A percentile compares a stretch with the other conserved stretches of the same genome.
Conservation (phyloP, 352 stramenopile genomes). For the Peronospora destructor region DNA sequence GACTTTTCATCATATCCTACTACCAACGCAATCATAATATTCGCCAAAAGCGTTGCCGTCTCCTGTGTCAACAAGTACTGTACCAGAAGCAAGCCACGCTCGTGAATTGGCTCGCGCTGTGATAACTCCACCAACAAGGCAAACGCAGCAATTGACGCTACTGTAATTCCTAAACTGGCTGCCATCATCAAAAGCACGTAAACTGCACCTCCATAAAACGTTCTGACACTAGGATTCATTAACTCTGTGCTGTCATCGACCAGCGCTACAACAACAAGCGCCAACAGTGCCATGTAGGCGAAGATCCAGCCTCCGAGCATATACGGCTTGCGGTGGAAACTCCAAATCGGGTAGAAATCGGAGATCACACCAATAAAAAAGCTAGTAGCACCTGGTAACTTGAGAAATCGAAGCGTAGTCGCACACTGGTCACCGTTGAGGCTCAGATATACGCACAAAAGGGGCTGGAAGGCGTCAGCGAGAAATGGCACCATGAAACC, state of each 20-base stretch:
- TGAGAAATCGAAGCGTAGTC: slow-evolving; percentile 46
- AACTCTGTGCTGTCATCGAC: slow-evolving; percentile 40
- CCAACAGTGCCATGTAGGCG: slow-evolving; percentile 64
- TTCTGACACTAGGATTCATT: slow-evolving; percentile 35
- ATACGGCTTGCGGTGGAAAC: slow-evolving; percentile 71
- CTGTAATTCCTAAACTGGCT: slow-evolving; percentile 51
- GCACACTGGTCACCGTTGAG: slow-evolving; percentile 41
- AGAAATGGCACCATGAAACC: slow-evolving; percentile 71
- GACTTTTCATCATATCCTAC: slow-evolving; percentile 37
- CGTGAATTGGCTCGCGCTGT: slow-evolving; percentile 69
- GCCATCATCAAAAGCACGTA: slow-evolving; percentile 72
- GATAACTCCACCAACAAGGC: slow-evolving; percentile 70
- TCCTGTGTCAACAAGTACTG: slow-evolving; percentile 63
- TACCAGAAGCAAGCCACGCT: slow-evolving; percentile 54
- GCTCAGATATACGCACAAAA: slow-evolving; percentile 52
- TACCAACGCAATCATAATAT: slow-evolving; percentile 34
- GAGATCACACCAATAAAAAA: slow-evolving; percentile 76
- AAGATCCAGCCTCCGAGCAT: slow-evolving; percentile 69
- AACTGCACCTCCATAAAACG: slow-evolving; percentile 51
- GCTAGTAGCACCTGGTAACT: slow-evolving; percentile 48
- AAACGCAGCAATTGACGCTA: slow-evolving; percentile 50
- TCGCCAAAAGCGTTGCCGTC: slow-evolving; percentile 34
- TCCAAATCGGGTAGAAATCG: slow-evolving; percentile 73
- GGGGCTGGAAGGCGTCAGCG: slow-evolving; percentile 49
- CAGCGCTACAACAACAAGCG: slow-evolving; percentile 52